These are phyloP conservation scores for Fraxinus nigra DNA, from an alignment of 305 asterid species.

Conservation along the genomic window DNA sequence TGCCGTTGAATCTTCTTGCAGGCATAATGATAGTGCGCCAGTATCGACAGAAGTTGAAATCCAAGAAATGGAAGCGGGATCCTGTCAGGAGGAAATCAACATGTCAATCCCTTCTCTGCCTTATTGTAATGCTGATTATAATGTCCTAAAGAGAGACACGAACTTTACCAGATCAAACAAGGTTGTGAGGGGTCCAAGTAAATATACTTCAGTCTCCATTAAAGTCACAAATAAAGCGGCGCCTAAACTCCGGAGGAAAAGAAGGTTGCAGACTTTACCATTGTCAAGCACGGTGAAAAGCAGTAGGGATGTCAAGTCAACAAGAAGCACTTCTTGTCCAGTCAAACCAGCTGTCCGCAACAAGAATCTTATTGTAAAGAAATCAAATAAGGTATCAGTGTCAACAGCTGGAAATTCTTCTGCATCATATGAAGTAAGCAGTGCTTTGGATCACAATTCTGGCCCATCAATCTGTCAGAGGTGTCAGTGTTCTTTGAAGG, in stretches of 20 bases:
- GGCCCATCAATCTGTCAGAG: conserved; percentile 65
- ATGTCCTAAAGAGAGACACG: conserved; percentile 27
- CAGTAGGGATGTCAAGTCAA: conserved; percentile 48
- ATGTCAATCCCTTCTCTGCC: conserved; percentile 26
- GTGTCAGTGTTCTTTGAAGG: conserved; percentile 70
- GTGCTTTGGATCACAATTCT: conserved; percentile 25
- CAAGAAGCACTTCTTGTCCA: conserved; percentile 40
- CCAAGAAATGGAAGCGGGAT: conserved; percentile 19
- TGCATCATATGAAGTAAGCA: conserved; percentile 29
- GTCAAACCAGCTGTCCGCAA: conserved; percentile 53
- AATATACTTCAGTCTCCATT: conserved; percentile 37
- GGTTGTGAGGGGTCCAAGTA: conserved; percentile 28
- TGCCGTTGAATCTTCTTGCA: conserved; percentile 22
- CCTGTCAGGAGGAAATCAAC: conserved; percentile 33
- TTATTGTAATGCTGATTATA: conserved; percentile 24
- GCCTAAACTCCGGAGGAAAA: conserved; percentile 57
- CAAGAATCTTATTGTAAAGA: conserved; percentile 54
- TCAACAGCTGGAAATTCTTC: conserved; percentile 21
- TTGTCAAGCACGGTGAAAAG: conserved; percentile 44
- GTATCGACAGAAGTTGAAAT: conserved; percentile 23
- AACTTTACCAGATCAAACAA: conserved; percentile 26
- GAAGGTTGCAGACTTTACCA: conserved; percentile 44
- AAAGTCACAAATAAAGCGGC: conserved; percentile 40
- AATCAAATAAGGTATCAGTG: conserved; percentile 42
- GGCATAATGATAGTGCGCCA: conserved; percentile 25